Conservation (phyloP, 2,329 filamentous ascomycete species). For the Fusarium sp. region DNA sequence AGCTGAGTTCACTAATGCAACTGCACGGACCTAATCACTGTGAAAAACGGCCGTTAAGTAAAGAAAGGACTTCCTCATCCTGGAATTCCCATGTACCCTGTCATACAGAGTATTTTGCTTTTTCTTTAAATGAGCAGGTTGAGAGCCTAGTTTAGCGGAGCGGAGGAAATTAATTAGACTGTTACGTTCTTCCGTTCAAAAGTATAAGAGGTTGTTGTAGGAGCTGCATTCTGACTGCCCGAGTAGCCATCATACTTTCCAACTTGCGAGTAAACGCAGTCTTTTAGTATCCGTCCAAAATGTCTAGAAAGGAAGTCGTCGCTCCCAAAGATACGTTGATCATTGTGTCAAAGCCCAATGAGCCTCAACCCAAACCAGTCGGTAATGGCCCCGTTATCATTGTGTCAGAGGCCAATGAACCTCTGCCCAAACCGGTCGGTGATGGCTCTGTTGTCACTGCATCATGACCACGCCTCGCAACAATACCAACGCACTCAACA, state of each 20-base stretch:
- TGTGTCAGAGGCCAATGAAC: no score
- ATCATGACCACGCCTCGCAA: background rate
- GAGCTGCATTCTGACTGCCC: background rate
- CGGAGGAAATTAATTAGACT: background rate
- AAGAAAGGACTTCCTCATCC: background rate
- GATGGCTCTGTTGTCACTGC: background rate
- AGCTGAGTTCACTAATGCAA: background rate
- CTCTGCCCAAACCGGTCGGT: background rate
- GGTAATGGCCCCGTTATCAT: background rate
- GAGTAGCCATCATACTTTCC: background rate
- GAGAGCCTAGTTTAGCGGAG: background rate
- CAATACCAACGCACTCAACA: background rate
- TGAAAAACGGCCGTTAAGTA: background rate
- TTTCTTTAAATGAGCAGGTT: background rate
- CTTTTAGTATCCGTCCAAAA: background rate
- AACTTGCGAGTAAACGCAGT: background rate
- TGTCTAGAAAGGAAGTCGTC: background rate
- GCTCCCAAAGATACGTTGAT: background rate
- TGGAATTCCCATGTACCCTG: background rate
- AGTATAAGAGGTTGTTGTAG: background rate
- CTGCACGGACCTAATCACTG: background rate
- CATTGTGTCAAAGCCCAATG: no score
- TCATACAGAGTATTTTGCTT: background rate
- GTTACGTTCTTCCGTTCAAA: background rate
- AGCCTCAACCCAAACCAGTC: background rate